Percentiles rank a stretch among this genome's conserved stretches.
Evolutionary conservation across 179 eudicot species (phyloP).

Genomic region (Heliamphora pulchella): DNA sequence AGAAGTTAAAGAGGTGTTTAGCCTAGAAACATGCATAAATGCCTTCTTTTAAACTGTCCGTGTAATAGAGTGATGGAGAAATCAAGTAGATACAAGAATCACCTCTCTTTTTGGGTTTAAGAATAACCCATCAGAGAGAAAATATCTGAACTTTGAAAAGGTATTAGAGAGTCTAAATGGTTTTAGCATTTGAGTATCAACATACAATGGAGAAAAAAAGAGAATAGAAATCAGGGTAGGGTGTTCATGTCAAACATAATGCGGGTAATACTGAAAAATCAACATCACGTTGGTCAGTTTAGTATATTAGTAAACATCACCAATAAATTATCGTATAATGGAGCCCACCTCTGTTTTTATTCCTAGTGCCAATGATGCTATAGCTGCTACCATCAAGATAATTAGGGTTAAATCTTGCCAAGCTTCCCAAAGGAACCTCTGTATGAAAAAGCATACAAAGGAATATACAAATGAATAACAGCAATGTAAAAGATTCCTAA

Average conservation of each 20-base stretch:
- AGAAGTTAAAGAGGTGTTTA: too few relatives aligned
- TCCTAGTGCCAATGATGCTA: conserved; percentile 65
- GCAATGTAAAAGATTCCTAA: conserved; percentile 4
- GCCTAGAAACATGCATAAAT: neutral
- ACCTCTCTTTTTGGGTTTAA: neutral
- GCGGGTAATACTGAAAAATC: conserved; percentile 1
- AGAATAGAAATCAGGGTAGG: neutral
- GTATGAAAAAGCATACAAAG: conserved; percentile 18
- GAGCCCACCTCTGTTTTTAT: conserved; percentile 73
- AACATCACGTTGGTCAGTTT: neutral
- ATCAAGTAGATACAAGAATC: neutral
- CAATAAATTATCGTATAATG: conserved; percentile 9
- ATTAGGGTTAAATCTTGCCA: conserved; percentile 86
- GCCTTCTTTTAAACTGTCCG: neutral
- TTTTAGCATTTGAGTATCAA: neutral
- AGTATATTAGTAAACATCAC: neutral
- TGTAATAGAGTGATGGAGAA: neutral
- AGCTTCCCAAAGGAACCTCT: conserved; percentile 89
- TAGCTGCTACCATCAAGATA: conserved; percentile 75
- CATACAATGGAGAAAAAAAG: neutral
- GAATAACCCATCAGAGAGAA: neutral
- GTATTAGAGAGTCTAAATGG: neutral
- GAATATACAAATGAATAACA: neutral
- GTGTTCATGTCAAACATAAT: neutral
- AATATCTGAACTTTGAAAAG: neutral